These are phyloP conservation scores for Corymbia calophylla DNA, from an alignment of 441 rosid species.

Conservation along the genomic window DNA sequence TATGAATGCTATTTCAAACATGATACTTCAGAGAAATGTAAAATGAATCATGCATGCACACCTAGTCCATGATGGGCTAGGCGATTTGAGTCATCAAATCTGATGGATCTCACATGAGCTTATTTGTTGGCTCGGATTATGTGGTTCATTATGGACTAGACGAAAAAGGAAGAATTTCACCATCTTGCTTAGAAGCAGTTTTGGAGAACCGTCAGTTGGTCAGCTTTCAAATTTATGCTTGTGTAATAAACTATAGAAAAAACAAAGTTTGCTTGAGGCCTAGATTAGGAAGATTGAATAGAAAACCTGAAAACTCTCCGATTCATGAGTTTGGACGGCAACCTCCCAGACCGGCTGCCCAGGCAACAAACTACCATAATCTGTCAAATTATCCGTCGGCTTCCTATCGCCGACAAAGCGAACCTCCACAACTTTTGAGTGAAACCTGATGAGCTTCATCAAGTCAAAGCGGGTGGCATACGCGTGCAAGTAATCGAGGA, in stretches of 20 bases:
- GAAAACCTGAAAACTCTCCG: constrained; percentile 54
- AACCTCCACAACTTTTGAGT: constrained; percentile 60
- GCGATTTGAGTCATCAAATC: neutral
- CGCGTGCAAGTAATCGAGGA: constrained; percentile 62
- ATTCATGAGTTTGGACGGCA: constrained; percentile 40
- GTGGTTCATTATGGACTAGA: neutral
- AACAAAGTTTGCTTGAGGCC: neutral
- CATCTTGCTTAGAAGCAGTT: neutral
- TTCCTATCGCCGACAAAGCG: constrained; percentile 35
- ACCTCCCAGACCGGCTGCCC: constrained; percentile 84
- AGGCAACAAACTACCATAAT: constrained; percentile 33
- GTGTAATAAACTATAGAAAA: neutral
- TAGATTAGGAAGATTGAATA: neutral
- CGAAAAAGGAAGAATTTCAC: neutral
- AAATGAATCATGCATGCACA: neutral
- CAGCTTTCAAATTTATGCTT: neutral
- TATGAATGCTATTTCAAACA: neutral
- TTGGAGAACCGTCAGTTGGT: neutral
- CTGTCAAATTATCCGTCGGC: constrained; percentile 3
- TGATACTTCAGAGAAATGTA: too few relatives aligned
- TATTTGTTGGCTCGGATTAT: neutral
- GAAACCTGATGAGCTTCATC: constrained; percentile 48
- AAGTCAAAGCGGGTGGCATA: constrained; percentile 65
- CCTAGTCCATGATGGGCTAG: neutral
- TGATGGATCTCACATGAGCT: neutral